phyloP scores from a whole-genome alignment of 2,329 filamentous ascomycete genomes.

The Fusarium sp. region DNA sequence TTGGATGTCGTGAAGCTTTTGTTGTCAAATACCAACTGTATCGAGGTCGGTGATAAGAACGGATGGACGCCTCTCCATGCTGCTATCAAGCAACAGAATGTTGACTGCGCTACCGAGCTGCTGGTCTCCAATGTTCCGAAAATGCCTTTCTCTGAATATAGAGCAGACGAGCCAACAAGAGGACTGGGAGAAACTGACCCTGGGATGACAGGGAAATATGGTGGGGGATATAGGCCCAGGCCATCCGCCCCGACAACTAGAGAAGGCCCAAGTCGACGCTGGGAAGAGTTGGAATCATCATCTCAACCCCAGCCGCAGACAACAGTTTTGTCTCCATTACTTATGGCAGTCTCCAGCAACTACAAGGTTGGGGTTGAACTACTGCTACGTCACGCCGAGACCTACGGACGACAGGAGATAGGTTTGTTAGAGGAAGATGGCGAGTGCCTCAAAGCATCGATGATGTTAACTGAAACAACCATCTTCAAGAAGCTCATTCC shows the following conservation, averaged over 20 bases:
- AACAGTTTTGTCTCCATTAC: neutral
- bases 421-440: fast-evolving
- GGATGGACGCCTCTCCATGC: neutral
- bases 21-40: neutral
- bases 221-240: fast-evolving
- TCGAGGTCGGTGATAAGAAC: neutral
- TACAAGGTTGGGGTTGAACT: neutral
- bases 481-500: neutral
- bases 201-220: neutral
- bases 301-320: neutral
- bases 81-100: neutral
- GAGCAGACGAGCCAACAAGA: neutral
- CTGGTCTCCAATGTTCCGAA: fast-evolving
- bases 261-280: neutral
- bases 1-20: neutral
- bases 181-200: fast-evolving
- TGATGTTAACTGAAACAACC: fast-evolving
- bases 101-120: fast-evolving
- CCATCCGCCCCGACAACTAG: fast-evolving
- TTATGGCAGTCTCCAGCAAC: fast-evolving
- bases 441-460: neutral
- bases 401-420: neutral
- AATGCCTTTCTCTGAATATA: neutral
- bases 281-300: neutral
- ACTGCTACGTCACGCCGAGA: fast-evolving